These are phyloP conservation scores for Cubamyces sp. DNA, from an alignment of 768 basidiomycete species.

Conservation along the genomic window DNA sequence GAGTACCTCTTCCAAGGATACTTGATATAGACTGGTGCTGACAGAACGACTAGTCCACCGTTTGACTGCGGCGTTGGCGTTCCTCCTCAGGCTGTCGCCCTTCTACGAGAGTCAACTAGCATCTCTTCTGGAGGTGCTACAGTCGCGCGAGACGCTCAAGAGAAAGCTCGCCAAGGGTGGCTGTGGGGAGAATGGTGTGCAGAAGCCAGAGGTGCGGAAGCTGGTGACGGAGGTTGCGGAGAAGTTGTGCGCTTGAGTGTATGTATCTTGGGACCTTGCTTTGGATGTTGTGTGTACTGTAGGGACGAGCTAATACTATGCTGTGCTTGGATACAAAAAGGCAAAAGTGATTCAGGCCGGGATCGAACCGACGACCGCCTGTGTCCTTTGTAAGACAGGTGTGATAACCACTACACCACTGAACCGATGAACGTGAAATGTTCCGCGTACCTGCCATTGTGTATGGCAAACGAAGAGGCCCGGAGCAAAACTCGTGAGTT, in stretches of 20 bases:
- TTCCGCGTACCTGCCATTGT: too few relatives aligned
- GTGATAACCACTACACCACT: constrained; percentile 9
- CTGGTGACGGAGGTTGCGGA: constrained; percentile 67
- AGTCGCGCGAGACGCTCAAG: constrained; percentile 57
- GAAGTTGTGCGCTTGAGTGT: constrained; percentile 37
- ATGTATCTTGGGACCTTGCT: not conserved
- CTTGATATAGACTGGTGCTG: not conserved
- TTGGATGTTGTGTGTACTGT: not conserved
- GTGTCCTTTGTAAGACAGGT: constrained; percentile 8
- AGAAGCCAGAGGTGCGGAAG: constrained; percentile 68
- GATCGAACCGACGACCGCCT: constrained; percentile 9
- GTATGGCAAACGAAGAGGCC: not conserved
- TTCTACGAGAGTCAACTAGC: constrained; percentile 56
- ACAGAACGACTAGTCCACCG: constrained; percentile 65
- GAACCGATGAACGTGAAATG: not conserved
- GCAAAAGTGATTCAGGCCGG: constrained; percentile 6
- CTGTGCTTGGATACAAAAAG: not conserved
- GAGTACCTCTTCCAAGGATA: not conserved
- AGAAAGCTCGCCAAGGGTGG: constrained; percentile 60
- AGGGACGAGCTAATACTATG: not conserved
- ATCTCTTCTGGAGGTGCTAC: constrained; percentile 72
- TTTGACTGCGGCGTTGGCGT: constrained; percentile 75
- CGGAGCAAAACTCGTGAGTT: constrained; percentile 18
- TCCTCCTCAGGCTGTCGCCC: constrained; percentile 78
- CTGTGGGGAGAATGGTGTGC: constrained; percentile 52